A percentile compares a stretch with the other conserved stretches of the same genome.
Evolutionary conservation across 2,329 filamentous ascomycete species (phyloP).

Genomic region (Venturia asperata): DNA sequence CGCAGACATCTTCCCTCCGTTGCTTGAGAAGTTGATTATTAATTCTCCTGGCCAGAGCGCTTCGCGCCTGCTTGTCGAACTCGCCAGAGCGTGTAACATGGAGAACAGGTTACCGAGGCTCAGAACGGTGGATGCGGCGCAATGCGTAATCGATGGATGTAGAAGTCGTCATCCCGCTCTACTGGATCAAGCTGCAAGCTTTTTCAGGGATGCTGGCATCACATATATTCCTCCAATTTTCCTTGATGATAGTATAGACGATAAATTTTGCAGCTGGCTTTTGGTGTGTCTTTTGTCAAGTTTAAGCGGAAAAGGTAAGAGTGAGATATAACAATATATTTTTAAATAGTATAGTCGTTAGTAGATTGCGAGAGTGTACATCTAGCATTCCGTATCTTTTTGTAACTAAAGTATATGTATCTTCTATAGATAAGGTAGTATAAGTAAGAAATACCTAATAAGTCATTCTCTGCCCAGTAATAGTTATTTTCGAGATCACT

Average conservation of each 20-base stretch:
- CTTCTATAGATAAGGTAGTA: too few species aligned
- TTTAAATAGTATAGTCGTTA: too few species aligned
- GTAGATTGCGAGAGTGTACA: too few species aligned
- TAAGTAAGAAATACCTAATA: too few species aligned
- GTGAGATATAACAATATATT: too few species aligned
- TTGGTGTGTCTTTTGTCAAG: too few species aligned
- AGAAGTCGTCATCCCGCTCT: not conserved
- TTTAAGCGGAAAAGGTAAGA: too few species aligned
- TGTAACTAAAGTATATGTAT: not conserved
- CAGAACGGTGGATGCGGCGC: not conserved
- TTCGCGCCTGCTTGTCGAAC: conserved; percentile 3
- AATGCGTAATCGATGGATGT: not conserved
- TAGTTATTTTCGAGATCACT: too few species aligned
- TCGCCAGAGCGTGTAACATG: not conserved
- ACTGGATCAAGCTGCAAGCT: not conserved
- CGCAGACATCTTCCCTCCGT: conserved; percentile 16
- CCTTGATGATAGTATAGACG: not conserved
- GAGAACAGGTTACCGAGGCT: not conserved
- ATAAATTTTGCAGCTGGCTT: too few species aligned
- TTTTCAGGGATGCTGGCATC: conserved; percentile 3
- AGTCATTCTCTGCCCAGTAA: too few species aligned
- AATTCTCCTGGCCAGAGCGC: conserved; percentile 1
- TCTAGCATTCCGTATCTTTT: not conserved
- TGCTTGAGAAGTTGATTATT: not conserved
- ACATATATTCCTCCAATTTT: not conserved